Evolutionary conservation across 2,329 filamentous ascomycete genomes (phyloP).

Genomic region (Fusarium sp.): DNA sequence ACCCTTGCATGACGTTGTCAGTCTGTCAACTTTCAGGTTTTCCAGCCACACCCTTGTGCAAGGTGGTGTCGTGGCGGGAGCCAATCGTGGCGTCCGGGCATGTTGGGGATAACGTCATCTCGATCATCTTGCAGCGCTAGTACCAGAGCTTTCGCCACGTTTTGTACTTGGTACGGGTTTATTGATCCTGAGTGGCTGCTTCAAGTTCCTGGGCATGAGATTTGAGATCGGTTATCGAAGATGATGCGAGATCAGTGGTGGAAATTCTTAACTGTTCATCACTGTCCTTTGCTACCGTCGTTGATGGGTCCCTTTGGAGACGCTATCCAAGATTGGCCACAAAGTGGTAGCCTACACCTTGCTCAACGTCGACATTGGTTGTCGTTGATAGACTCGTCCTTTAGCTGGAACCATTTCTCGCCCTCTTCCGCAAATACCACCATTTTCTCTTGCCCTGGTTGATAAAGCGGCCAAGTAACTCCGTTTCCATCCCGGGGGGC

Average conservation of each 20-base stretch:
- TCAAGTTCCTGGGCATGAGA: not conserved
- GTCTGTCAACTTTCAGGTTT: conserved; percentile 40
- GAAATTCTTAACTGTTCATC: not conserved
- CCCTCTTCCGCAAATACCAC: conserved; percentile 33
- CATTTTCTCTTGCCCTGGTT: conserved; percentile 29
- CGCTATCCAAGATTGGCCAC: not conserved
- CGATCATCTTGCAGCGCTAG: conserved; percentile 29
- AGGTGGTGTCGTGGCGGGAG: conserved; percentile 32
- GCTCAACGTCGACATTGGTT: conserved; percentile 8
- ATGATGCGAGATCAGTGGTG: not conserved
- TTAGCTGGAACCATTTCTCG: conserved; percentile 18
- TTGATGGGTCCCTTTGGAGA: not conserved
- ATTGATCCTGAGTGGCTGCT: not conserved
- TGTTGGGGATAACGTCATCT: conserved; percentile 36
- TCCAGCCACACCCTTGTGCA: conserved; percentile 34
- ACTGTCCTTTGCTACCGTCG: not conserved
- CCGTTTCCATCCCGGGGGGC: conserved; percentile 31
- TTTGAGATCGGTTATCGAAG: not conserved
- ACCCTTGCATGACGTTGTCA: conserved; percentile 36
- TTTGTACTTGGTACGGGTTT: conserved; percentile 16
- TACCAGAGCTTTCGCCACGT: conserved; percentile 19
- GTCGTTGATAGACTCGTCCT: conserved; percentile 20
- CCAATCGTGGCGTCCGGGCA: conserved; percentile 22
- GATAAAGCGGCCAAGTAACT: conserved; percentile 43
- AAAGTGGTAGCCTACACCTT: not conserved